Evolutionary conservation across 192 early-diverging fungal genomes (phyloP).

Genomic region (Coemansia sp.): DNA sequence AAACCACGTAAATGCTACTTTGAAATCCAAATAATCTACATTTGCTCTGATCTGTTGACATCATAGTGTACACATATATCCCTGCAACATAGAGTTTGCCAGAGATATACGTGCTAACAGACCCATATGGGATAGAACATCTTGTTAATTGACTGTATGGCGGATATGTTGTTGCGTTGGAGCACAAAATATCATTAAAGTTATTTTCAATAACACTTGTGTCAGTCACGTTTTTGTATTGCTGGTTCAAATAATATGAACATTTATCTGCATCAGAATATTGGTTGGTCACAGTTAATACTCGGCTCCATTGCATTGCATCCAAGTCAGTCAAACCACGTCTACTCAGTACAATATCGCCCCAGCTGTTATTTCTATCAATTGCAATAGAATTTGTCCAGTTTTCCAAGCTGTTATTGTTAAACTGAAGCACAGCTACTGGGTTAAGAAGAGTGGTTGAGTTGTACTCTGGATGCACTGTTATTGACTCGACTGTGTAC

Average conservation of each 20-base stretch:
- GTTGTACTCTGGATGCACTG: conserved; percentile 12
- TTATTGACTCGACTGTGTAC: conserved; percentile 5
- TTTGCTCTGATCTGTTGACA: background rate
- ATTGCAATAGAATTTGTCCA: conserved; percentile 10
- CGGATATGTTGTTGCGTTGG: background rate
- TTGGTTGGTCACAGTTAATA: no score
- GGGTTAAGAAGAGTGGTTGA: background rate
- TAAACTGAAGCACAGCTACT: conserved; percentile 13
- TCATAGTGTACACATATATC: background rate
- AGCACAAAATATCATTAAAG: background rate
- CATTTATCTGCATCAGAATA: no score
- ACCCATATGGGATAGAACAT: conserved; percentile 1
- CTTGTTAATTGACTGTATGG: background rate
- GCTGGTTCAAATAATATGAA: no score
- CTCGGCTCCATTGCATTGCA: background rate
- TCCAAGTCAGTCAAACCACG: background rate
- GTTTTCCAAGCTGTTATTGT: background rate
- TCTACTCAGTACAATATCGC: background rate
- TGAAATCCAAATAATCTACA: background rate
- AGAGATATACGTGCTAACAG: background rate
- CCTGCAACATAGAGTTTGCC: background rate
- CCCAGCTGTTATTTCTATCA: background rate
- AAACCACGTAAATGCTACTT: background rate
- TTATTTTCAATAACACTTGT: background rate
- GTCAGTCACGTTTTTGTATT: background rate